Conservation (phyloP, 2,329 filamentous ascomycete genomes). For the Penicillium freii region DNA sequence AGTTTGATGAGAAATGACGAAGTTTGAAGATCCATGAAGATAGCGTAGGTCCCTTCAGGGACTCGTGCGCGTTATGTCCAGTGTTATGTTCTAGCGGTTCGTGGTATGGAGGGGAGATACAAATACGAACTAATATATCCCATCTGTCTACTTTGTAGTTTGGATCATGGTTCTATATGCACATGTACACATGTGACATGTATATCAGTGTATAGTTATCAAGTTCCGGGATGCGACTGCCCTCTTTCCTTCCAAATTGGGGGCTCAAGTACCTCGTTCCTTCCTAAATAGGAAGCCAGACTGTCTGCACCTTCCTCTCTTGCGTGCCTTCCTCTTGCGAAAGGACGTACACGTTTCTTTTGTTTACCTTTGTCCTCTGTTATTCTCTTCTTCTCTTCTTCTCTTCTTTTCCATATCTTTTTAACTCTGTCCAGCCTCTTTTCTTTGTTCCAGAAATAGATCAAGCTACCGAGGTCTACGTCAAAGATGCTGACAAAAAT, state of each 20-base stretch:
- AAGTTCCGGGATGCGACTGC: neutral
- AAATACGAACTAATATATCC: conserved; percentile 24
- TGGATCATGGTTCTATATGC: neutral
- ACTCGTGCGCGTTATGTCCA: conserved; percentile 15
- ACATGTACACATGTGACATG: neutral
- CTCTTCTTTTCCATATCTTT: neutral
- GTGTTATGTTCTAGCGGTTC: conserved; percentile 16
- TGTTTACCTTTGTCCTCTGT: neutral
- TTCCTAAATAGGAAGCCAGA: neutral
- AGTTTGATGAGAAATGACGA: conserved; percentile 14
- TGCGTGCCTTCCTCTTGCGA: neutral
- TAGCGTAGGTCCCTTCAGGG: conserved; percentile 5
- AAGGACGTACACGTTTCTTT: neutral
- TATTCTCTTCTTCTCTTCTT: neutral
- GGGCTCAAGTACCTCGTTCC: neutral
- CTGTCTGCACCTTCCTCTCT: neutral
- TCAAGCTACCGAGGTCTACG: neutral
- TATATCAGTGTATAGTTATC: neutral
- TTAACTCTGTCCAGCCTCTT: neutral
- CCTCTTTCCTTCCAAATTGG: neutral
- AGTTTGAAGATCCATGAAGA: conserved; percentile 13
- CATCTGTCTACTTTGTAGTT: conserved; percentile 1
- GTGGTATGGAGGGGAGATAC: conserved; percentile 17
- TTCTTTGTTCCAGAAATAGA: conserved; percentile 11
- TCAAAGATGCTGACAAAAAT: neutral